Percentiles rank a stretch among this genome's conserved stretches.
Conservation (phyloP, 2,329 filamentous ascomycete genomes). For the Chrysosporium queenslandicum region DNA sequence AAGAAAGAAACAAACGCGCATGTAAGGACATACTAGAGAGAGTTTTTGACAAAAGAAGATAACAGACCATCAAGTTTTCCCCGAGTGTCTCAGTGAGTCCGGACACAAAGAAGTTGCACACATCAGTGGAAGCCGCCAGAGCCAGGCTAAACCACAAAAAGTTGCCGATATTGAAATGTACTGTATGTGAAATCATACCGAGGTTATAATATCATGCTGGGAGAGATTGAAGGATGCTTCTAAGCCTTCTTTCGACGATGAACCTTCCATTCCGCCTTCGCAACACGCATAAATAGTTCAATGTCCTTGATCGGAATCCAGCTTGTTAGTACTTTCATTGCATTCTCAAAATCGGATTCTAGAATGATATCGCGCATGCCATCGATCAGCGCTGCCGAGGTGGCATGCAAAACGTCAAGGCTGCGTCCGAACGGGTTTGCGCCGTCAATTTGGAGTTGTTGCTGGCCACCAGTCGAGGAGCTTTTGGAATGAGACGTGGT, state of each 20-base stretch:
- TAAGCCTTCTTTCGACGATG: slow-evolving; percentile 42
- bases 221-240: not conserved
- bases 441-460: slow-evolving; percentile 16
- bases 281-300: slow-evolving; percentile 83
- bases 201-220: not conserved
- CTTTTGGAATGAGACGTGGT: slow-evolving; percentile 24
- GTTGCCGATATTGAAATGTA: too few species aligned
- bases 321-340: slow-evolving; percentile 91
- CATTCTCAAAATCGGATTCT: slow-evolving; percentile 91
- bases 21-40: too few species aligned
- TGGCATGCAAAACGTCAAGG: slow-evolving; percentile 80
- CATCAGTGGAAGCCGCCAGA: too few species aligned
- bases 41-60: too few species aligned
- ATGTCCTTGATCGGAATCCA: slow-evolving; percentile 93
- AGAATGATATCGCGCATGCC: slow-evolving; percentile 79
- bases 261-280: slow-evolving; percentile 75
- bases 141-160: too few species aligned
- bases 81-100: too few species aligned
- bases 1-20: too few species aligned
- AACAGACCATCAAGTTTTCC: too few species aligned
- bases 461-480: slow-evolving; percentile 15
- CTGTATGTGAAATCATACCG: too few species aligned
- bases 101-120: too few species aligned
- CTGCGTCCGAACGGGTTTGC: slow-evolving; percentile 48
- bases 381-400: slow-evolving; percentile 80